Conservation (phyloP, 1,284 basidiomycete species). For the Vanrija sp. region DNA sequence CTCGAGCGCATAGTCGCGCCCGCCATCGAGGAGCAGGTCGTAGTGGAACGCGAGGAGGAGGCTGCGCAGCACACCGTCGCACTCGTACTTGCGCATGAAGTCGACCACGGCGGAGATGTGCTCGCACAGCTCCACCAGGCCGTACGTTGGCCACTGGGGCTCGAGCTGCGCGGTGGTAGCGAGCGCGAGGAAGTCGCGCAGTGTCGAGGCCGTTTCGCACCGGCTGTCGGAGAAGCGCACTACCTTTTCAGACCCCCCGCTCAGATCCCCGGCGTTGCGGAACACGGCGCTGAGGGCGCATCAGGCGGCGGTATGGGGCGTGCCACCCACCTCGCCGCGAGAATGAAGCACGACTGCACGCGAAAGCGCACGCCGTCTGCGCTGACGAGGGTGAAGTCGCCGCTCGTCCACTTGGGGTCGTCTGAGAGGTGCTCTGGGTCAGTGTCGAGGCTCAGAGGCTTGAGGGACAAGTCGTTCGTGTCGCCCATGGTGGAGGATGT, state of each 20-base stretch:
- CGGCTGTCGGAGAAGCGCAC: too few species aligned
- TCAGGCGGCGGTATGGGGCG: too few species aligned
- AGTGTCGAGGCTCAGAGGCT: too few species aligned
- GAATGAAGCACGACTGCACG: neutral
- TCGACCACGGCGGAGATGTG: neutral
- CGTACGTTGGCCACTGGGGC: neutral
- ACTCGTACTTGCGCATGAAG: neutral
- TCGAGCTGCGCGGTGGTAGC: neutral
- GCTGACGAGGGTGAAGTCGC: neutral
- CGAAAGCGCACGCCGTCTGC: neutral
- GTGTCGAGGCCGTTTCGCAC: neutral
- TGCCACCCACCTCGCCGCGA: neutral
- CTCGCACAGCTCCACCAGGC: neutral
- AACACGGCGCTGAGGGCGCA: too few species aligned
- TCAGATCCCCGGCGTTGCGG: too few species aligned
- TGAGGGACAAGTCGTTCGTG: too few species aligned
- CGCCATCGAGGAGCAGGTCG: too few species aligned
- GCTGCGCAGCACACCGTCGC: too few species aligned
- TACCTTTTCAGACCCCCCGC: too few species aligned
- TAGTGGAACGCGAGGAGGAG: too few species aligned
- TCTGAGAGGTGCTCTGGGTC: neutral
- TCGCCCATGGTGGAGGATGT: too few species aligned
- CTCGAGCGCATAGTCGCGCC: neutral
- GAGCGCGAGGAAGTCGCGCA: conserved; percentile 4
- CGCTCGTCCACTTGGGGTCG: neutral